Evolutionary conservation across 768 basidiomycete genomes (phyloP).

Genomic region (Zangia roseola): DNA sequence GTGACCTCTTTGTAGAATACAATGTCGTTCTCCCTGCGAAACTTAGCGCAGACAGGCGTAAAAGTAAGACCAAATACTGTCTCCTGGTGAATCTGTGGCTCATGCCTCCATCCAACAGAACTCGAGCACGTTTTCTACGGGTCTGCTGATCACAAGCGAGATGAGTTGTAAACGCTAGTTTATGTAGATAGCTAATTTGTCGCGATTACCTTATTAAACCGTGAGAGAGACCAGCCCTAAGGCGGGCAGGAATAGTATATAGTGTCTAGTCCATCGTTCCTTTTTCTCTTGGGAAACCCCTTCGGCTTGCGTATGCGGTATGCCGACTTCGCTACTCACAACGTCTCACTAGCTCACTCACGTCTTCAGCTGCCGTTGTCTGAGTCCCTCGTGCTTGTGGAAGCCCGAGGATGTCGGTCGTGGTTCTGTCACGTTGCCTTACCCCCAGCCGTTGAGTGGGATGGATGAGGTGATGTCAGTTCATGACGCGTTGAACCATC

Average conservation of each 20-base stretch:
- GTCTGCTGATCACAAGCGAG: conserved; percentile 31
- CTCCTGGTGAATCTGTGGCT: not conserved
- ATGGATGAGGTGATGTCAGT: conserved; percentile 11
- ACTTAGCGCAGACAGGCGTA: conserved; percentile 62
- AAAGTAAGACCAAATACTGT: conserved; percentile 56
- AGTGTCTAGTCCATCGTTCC: not conserved
- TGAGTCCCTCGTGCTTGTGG: conserved; percentile 3
- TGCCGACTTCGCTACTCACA: not conserved
- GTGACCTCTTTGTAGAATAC: conserved; percentile 92
- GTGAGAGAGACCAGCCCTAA: conserved; percentile 34
- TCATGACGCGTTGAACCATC: conserved; percentile 11
- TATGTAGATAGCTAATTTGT: not conserved
- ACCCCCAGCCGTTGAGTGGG: not conserved
- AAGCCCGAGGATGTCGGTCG: conserved; percentile 6
- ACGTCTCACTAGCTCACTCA: conserved; percentile 2
- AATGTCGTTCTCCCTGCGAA: conserved; percentile 84
- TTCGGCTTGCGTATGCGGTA: conserved; percentile 26
- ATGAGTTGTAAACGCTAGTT: conserved; percentile 37
- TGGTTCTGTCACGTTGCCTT: not conserved
- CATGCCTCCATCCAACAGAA: conserved; percentile 39
- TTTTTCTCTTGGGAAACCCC: conserved; percentile 30
- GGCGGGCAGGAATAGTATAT: conserved; percentile 9
- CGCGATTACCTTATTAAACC: conserved; percentile 8
- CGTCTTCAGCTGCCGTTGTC: conserved; percentile 20
- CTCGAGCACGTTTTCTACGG: conserved; percentile 53